Evolutionary conservation across 495 filamentous ascomycete species (phyloP), one percentile per base, ranked within the genome.

Genomic region (Sordaria brevicollis): DNA sequence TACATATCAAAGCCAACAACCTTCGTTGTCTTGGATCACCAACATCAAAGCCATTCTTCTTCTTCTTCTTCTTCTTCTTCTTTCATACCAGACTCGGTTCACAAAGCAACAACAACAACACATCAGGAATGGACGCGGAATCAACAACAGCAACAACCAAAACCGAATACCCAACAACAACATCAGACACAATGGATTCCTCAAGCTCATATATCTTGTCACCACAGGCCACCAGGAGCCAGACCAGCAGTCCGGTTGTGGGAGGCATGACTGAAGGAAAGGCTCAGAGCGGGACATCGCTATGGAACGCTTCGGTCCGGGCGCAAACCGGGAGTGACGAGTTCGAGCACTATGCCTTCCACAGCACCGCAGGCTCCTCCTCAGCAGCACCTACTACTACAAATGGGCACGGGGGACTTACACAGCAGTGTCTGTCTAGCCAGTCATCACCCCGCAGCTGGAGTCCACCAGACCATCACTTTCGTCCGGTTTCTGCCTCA

Each of bases 391-490:
- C 75, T 3, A 41, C 67, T 1, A 15, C 62, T 2, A 67, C 41
- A 35, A 62, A 6, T 62, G 49, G 49, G 11, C 29, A 62, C 49
- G 49, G 49, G 25, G 68, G 69, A 21, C 67, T 75, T 15, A 39
- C 71, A 29, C 69, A 41, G 2, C 71, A 68, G 34, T 65, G 49
- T n/a, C 31, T 37, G 70, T 74, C 77, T 3, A 37, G 21, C 19
- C 70, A 71, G 68, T 72, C 77, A 0, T 79, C 77, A 3, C 77
- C 77, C 11, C 74, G 77, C 35, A 78, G 68, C 67, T 78, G 77
- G 76, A 68, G 54, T 35, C 74, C 76, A 15, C 68, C 77, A 31
- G 74, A 73, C 29, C 49, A 62, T 31, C 76, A 76, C n/a, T 70
- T 74, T 13, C 71, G 68, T 15, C 66, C 74, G 2, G 54, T 70